phyloP scores from a whole-genome alignment of 371 early-diverging fungal genomes.

The Zopfochytrium polystomum region DNA sequence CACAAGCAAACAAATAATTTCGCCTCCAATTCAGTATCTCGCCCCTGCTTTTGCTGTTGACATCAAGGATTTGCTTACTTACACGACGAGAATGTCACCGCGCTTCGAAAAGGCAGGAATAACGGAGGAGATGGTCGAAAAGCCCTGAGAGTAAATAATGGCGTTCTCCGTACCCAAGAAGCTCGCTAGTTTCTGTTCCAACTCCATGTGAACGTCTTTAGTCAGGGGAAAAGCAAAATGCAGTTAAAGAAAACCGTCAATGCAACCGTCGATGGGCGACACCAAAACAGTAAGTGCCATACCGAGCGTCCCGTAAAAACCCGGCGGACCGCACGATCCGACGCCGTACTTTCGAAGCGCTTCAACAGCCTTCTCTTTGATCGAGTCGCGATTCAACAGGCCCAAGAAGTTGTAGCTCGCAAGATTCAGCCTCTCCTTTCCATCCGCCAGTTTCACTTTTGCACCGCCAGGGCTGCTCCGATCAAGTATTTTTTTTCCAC shows the following conservation, averaged over 20 bases:
- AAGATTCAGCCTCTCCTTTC: conserved; percentile 66
- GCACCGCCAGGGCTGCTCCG: conserved; percentile 35
- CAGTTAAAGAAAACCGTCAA: not conserved
- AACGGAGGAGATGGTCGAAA: conserved; percentile 89
- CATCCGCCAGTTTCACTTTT: conserved; percentile 44
- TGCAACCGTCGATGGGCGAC: not conserved
- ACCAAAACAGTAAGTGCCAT: too few species aligned
- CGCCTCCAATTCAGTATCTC: not conserved
- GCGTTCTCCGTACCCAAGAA: conserved; percentile 87
- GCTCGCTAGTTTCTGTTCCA: conserved; percentile 87
- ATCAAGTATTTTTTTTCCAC: not conserved
- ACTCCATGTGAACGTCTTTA: conserved; percentile 91
- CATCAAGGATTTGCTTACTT: too few species aligned
- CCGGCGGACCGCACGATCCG: conserved; percentile 99
- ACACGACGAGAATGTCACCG: conserved; percentile 91
- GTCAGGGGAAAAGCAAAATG: too few species aligned
- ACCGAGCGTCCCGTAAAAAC: conserved; percentile 98
- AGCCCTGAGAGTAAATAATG: conserved; percentile 98
- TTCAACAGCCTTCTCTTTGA: conserved; percentile 80
- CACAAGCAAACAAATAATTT: not conserved
- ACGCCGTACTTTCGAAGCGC: conserved; percentile 96
- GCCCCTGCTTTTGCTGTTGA: not conserved
- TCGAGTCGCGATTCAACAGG: conserved; percentile 66
- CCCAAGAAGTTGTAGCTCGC: conserved; percentile 88
- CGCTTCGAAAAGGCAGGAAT: conserved; percentile 98